Evolutionary conservation across 176 grass and related monocot species (phyloP), one percentile per base, ranked within the genome.

Genomic region (Cenchrus fungigraminus): DNA sequence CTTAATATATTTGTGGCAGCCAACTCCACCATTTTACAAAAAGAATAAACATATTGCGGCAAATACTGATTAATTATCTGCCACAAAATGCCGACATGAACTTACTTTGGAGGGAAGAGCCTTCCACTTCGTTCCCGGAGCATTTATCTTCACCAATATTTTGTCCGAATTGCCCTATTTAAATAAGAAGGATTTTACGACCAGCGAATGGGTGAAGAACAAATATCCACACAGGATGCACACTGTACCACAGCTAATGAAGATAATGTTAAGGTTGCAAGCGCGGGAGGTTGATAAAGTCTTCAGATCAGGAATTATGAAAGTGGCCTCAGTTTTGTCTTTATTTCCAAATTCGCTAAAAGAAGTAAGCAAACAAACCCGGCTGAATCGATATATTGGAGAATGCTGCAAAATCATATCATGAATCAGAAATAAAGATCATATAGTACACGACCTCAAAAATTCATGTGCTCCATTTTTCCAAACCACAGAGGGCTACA

Each of bases 241-340:
- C 85, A 75, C n/a, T 78, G 43, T 90, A 96, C 97, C 97, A 79
- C 85, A 80, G 67, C 86, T 96, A 73, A 96, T 80, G 82, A 99
- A 58, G 71, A 99, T 91, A 84, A 99, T 92, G 82, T 79, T 82
- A 86, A 99, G 91, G 81, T 86, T 89, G 80, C 83, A 86, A 88
- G 88, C 64, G 88, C 82, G 68, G 59, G 82, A 84, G 64, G 81
- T 86, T 77, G 97, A 84, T 50, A 96, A 86, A 68, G 87, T 96
- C 87, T 92, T 95, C 81, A 99, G 47, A 40, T 91, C 92, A 66
- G 97, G 97, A 79, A 99, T 91, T 47, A 89, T 76, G 86, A 99
- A 94, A 77, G 68, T 94, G 28, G 93, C 91, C 93, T 96, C 90
- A 43, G 81, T 92, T 80, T 89, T 79, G 80, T 87, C 86, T 76